Evolutionary conservation across 495 filamentous ascomycete genomes (phyloP).

Genomic region (Amphirosellinia nigrospora): DNA sequence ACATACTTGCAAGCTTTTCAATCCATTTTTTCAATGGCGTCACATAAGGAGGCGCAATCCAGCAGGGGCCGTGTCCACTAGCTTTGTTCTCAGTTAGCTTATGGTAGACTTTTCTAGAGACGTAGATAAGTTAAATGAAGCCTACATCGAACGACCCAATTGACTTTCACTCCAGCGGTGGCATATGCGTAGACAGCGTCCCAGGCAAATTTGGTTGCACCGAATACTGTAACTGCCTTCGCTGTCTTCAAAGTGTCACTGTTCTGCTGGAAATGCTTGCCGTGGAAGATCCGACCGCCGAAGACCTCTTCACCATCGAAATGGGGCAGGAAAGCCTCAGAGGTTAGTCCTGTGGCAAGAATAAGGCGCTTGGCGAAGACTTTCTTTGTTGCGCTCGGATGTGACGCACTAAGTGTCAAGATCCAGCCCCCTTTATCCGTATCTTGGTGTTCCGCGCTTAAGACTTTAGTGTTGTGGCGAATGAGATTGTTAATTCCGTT

Average conservation of each 20-base stretch:
- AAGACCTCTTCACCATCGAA: conserved; percentile 40
- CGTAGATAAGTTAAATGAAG: background rate
- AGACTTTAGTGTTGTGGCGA: conserved; percentile 59
- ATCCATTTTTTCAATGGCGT: conserved; percentile 50
- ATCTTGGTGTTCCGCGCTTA: conserved; percentile 53
- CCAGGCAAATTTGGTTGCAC: conserved; percentile 74
- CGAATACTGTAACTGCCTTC: conserved; percentile 63
- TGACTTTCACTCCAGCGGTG: conserved; percentile 66
- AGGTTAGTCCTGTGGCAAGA: conserved; percentile 41
- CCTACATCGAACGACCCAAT: conserved; percentile 76
- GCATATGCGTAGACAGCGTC: conserved; percentile 74
- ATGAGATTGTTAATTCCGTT: conserved; percentile 61
- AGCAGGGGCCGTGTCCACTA: conserved; percentile 71
- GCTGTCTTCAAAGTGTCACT: conserved; percentile 39
- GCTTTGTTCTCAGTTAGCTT: conserved; percentile 40
- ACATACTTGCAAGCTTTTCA: conserved; percentile 63
- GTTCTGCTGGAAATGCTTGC: conserved; percentile 55
- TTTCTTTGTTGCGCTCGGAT: conserved; percentile 22
- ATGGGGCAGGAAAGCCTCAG: conserved; percentile 38
- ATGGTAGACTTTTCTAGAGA: background rate
- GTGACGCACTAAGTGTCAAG: conserved; percentile 36
- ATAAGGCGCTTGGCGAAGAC: conserved; percentile 35
- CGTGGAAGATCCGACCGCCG: conserved; percentile 66
- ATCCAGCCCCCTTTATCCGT: conserved; percentile 42
- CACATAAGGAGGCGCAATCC: conserved; percentile 65